These are phyloP conservation scores for Stenogyne calaminthoides DNA, from an alignment of 305 asterid genomes.

Conservation along the genomic window DNA sequence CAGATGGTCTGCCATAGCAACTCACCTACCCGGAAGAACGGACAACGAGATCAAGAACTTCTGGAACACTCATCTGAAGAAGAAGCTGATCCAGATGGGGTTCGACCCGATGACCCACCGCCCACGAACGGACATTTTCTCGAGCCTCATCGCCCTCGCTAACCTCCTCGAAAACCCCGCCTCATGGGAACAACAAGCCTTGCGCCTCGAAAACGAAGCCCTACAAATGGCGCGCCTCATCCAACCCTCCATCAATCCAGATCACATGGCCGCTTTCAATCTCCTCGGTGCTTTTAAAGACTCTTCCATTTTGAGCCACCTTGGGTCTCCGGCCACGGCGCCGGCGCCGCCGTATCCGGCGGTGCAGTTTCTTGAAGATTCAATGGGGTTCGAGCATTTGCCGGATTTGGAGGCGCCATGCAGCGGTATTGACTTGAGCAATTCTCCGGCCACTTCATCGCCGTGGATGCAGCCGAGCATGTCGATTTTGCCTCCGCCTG, in stretches of 20 bases:
- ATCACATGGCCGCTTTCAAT: slow-evolving; percentile 30
- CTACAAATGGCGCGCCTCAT: slow-evolving; percentile 59
- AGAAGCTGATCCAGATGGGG: slow-evolving; percentile 77
- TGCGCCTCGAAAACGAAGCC: slow-evolving; percentile 61
- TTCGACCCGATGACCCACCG: slow-evolving; percentile 87
- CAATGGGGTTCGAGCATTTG: slow-evolving; percentile 49
- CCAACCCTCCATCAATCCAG: slow-evolving; percentile 26
- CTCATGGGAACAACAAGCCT: slow-evolving; percentile 64
- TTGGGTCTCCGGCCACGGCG: slow-evolving; percentile 35
- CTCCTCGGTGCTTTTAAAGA: slow-evolving; percentile 16
- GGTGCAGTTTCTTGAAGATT: slow-evolving; percentile 31
- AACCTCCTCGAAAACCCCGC: slow-evolving; percentile 56
- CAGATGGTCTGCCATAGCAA: slow-evolving; percentile 84
- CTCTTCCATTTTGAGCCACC: slow-evolving; percentile 25
- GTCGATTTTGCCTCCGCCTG: no score
- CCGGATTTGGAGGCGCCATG: slow-evolving; percentile 54
- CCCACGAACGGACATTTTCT: slow-evolving; percentile 69
- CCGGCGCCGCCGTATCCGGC: slow-evolving; percentile 32
- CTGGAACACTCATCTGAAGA: slow-evolving; percentile 84
- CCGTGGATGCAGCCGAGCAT: slow-evolving; percentile 36
- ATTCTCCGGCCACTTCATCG: slow-evolving; percentile 41
- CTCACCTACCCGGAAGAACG: slow-evolving; percentile 73
- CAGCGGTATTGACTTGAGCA: slow-evolving; percentile 11
- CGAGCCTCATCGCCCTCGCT: slow-evolving; percentile 67
- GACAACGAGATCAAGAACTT: slow-evolving; percentile 84